phyloP scores from a whole-genome alignment of 495 filamentous ascomycete genomes.

The Neurospora hispaniola region DNA sequence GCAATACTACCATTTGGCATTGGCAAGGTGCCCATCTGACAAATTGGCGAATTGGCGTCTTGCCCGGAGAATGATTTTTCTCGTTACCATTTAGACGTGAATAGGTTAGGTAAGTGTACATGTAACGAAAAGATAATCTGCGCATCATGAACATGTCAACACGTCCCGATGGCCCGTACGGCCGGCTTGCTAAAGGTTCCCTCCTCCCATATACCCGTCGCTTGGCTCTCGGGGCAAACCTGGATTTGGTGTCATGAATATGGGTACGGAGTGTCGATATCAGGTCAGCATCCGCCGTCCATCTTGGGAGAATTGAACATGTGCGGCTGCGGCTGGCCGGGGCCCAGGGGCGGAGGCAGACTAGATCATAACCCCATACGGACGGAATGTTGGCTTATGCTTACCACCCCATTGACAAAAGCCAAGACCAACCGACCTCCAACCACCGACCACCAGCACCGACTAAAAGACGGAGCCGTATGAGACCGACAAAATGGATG shows the following conservation, averaged over 20 bases:
- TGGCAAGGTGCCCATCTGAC: neutral
- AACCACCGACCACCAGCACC: neutral
- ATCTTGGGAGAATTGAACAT: neutral
- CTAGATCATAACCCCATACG: neutral
- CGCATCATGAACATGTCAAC: neutral
- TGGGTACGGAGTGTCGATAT: neutral
- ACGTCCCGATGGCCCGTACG: neutral
- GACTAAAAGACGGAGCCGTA: neutral
- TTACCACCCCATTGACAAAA: neutral
- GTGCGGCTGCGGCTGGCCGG: neutral
- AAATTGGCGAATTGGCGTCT: neutral
- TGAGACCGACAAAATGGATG: neutral
- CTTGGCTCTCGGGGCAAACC: neutral
- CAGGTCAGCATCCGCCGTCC: neutral
- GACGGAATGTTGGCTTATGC: neutral
- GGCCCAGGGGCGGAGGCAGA: neutral
- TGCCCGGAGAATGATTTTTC: neutral
- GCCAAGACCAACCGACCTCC: neutral
- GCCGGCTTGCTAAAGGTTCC: neutral
- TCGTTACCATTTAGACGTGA: neutral
- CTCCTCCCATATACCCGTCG: neutral
- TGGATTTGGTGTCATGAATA: neutral
- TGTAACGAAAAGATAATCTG: neutral
- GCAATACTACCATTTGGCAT: neutral
- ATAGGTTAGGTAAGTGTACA: neutral